Evolutionary conservation across 371 early-diverging fungal genomes (phyloP).

Genomic region (Syncephalastrum monosporum): DNA sequence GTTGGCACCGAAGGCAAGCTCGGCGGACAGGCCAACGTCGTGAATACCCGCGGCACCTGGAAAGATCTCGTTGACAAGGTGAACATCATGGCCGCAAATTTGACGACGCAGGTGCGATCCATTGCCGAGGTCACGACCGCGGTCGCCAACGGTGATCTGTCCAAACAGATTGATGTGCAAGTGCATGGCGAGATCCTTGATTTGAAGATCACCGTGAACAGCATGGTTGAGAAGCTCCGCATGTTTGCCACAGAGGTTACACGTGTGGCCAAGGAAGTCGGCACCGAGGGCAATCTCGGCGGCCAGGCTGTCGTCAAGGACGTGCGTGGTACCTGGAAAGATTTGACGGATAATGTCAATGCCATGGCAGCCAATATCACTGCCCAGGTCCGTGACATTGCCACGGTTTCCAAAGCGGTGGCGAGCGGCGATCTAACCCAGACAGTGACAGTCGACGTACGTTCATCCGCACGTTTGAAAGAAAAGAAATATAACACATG

Average conservation of each 20-base stretch:
- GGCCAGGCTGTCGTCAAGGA: conserved; percentile 37
- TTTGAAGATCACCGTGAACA: conserved; percentile 38
- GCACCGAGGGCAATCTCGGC: conserved; percentile 50
- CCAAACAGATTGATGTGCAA: conserved; percentile 34
- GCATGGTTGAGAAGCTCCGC: conserved; percentile 49
- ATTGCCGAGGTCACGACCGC: conserved; percentile 59
- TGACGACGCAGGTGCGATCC: conserved; percentile 54
- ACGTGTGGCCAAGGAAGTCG: conserved; percentile 46
- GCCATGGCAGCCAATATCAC: conserved; percentile 52
- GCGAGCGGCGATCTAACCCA: conserved; percentile 60
- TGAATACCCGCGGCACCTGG: conserved; percentile 61
- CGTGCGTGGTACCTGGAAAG: conserved; percentile 54
- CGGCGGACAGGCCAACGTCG: conserved; percentile 44
- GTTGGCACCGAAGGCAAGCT: conserved; percentile 56
- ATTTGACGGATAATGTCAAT: conserved; percentile 55
- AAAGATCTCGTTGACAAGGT: conserved; percentile 60
- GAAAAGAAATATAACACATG: conserved; percentile 23
- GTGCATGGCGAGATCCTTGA: conserved; percentile 39
- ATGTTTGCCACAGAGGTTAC: conserved; percentile 46
- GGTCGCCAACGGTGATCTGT: conserved; percentile 51
- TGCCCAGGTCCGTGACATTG: conserved; percentile 55
- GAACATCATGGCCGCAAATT: conserved; percentile 58
- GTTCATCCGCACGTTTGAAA: conserved; percentile 27
- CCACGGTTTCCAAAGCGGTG: conserved; percentile 55
- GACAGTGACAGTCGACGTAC: conserved; percentile 59